Conservation (phyloP, 176 grass and related monocot species). For the Carex parvula region DNA sequence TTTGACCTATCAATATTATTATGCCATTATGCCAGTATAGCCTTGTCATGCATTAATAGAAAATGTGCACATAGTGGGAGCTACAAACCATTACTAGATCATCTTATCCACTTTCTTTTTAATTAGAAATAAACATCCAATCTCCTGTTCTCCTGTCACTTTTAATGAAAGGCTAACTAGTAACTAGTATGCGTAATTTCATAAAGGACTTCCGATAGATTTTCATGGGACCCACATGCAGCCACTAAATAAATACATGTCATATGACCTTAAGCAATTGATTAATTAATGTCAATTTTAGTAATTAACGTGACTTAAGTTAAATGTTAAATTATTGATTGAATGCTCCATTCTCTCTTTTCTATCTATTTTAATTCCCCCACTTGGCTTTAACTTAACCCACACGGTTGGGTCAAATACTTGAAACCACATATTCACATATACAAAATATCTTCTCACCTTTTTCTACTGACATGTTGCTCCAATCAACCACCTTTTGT, state of each 20-base stretch:
- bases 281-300: no score
- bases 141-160: neutral
- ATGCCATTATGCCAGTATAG: neutral
- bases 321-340: neutral
- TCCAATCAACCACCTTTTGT: neutral
- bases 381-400: slow-evolving; percentile 30
- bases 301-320: neutral
- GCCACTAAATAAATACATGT: no score
- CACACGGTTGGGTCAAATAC: slow-evolving; percentile 18
- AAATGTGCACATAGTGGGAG: neutral
- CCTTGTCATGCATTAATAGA: neutral
- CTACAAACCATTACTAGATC: neutral
- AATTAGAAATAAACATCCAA: no score
- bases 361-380: neutral
- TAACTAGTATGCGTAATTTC: slow-evolving; percentile 5
- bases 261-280: no score
- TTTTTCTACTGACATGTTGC: slow-evolving; percentile 17
- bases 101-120: neutral
- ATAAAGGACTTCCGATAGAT: neutral
- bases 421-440: neutral
- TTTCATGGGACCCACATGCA: slow-evolving; percentile 3
- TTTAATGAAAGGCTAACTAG: neutral
- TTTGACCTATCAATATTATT: neutral
- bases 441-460: slow-evolving; percentile 18
- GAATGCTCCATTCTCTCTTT: slow-evolving; percentile 6